Evolutionary conservation across 345 rosid genomes (phyloP).

Genomic region (Isatis tinctoria): DNA sequence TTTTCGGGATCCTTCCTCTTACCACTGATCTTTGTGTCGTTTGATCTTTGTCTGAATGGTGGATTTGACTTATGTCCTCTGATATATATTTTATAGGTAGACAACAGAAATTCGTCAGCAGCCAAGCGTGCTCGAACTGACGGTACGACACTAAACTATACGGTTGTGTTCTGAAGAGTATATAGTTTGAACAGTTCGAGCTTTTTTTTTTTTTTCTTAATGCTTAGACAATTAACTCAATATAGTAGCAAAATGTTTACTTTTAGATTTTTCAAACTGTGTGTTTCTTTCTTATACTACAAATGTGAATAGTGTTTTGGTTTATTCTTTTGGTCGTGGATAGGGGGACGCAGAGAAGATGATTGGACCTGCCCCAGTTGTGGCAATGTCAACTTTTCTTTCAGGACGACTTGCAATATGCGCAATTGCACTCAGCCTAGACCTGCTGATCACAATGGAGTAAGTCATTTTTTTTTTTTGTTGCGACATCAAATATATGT

Average conservation of each 20-base stretch:
- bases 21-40: not conserved
- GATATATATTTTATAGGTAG: slow-evolving; percentile 51
- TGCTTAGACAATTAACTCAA: not conserved
- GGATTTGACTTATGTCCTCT: not conserved
- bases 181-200: not conserved
- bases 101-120: slow-evolving; percentile 89
- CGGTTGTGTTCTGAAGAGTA: not conserved
- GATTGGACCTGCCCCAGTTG: slow-evolving; percentile 99
- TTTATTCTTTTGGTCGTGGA: slow-evolving; percentile 5
- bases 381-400: slow-evolving; percentile 94
- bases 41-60: not conserved
- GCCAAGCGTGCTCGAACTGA: slow-evolving; percentile 98
- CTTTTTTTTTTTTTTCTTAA: not conserved
- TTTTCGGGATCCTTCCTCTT: not conserved
- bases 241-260: not conserved
- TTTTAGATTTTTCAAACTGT: not conserved
- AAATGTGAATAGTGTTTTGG: not conserved
- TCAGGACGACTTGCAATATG: slow-evolving; percentile 97
- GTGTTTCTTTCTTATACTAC: slow-evolving; percentile 4
- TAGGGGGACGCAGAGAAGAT: slow-evolving; percentile 98
- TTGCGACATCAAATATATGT: not conserved
- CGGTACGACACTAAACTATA: slow-evolving; percentile 42
- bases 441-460: slow-evolving; percentile 88
- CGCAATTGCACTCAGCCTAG: slow-evolving; percentile 96
- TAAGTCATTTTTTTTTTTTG: slow-evolving; percentile 16